Evolutionary conservation across 306 rosid species (phyloP), one percentile per base, ranked within the genome.

Genomic region (Pueraria montana): DNA sequence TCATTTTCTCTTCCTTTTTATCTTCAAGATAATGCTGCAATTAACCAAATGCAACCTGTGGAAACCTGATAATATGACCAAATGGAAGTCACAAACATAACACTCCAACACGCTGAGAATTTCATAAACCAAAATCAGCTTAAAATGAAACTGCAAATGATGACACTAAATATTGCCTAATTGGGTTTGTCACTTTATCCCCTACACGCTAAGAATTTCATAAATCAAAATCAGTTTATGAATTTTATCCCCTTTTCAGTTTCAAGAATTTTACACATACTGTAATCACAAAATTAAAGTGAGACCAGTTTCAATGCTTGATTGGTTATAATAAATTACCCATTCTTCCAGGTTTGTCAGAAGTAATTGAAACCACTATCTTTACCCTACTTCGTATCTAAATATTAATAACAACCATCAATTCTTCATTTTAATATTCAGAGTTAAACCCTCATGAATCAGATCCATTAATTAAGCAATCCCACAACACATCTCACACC

Each of bases 21-120:
- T 91, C 94, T 87, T 91, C 96, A 83, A 91, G 84, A 89, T 24
- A 83, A 84, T 78, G 93, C 92, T 82, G 94, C 94, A 82, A 84
- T 87, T 87, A 88, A 85, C 91, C 88, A 91, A 89, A 89, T 78
- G 89, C 88, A 84, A 90, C 91, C 94, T 89, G 81, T 77, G 89
- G 90, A 85, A 87, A 80, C 88, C 91, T 89, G 88, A 64, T 71
- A 85, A 84, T 30, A 45, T 73, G 32, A 84, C 74, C 70, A 86
- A 86, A 66, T 77, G 84, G 42, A 80, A 88, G 87, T 84, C 87
- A 84, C 84, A 84, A 55, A 55, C 72, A 72, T 42, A 32, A 64
- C 80, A 69, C 30, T 34, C 69, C 73, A 20, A 55, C 32, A 73
- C 18, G 24, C 8, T 36, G 72, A 20, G 40, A 78, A 56, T 69